Base-by-base conservation (phyloP, 1,284 basidiomycete genomes). In the Ceratobasidium theobromae region DNA sequence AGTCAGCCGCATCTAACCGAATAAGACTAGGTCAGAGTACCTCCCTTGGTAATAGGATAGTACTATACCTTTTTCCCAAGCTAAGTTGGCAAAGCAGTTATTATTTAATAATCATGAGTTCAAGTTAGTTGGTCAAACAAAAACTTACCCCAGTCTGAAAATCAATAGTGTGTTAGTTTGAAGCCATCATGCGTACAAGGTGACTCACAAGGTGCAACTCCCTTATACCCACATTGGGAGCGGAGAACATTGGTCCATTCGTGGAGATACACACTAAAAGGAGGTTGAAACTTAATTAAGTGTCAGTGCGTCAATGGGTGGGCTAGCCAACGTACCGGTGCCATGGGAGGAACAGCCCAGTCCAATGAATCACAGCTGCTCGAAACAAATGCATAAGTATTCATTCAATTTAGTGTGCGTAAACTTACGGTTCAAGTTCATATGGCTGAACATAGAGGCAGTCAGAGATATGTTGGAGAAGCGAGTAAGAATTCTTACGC, bases 211-310 rank as follows among this genome's bases (percentile, higher is more conserved):
- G 38, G 35, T 14, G 16, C 25, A 5, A 28, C 43, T 2, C 55
- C 55, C 27, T 58, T 58, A 23, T 58, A 58, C 2, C 55, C 55
- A 21, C 55, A 58, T 43, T 58, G 16, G 3, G 9, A 16, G 8
- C 55, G 40, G 14, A 58, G 40, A 16, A 27, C 30, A 28, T 58
- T 58, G 21, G 55, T 58, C 55, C 55, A 58, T 33, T 58, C 27
- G 43, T 46, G 43, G 3, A 58, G 38, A 30, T 58, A 58, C 28
- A 35, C 38, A 23, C 55, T 58, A n/a, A 38, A 38, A 38, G 16
- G 8, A 38, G 35, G 16, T 41, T 4, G 11, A 16, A 28, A 48
- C 18, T 46, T 21, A 28, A 3, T 16, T 12, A 14, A 38, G 35
- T 8, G 35, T 16, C 35, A 8, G 5, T 16, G 27, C 6, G 9